Evolutionary conservation across 257 asterid genomes (phyloP).

Genomic region (Solanum pimpinellifolium): DNA sequence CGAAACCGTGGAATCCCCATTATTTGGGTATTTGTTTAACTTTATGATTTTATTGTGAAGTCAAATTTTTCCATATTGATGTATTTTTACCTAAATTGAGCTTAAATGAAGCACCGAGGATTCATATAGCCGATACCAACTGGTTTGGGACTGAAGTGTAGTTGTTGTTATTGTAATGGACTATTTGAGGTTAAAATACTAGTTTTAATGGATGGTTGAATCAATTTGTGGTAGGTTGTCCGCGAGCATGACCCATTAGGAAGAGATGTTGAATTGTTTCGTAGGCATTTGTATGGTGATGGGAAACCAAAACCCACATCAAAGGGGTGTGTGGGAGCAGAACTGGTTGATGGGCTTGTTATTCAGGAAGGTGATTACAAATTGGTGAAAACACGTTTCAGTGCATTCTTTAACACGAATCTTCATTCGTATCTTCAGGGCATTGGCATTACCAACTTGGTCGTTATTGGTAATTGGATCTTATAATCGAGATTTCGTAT

Average conservation of each 20-base stretch:
- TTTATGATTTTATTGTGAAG: neutral
- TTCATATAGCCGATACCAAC: neutral
- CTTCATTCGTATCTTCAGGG: conserved; percentile 75
- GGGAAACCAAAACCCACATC: conserved; percentile 63
- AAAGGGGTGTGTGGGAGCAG: conserved; percentile 74
- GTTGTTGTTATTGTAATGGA: neutral
- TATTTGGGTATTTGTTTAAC: conserved; percentile 50
- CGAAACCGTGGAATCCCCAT: conserved; percentile 55
- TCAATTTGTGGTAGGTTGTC: conserved; percentile 38
- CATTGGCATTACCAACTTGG: conserved; percentile 35
- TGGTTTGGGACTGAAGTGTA: neutral
- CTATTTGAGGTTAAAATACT: neutral
- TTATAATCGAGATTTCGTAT: neutral
- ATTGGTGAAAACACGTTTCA: conserved; percentile 82
- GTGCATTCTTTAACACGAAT: conserved; percentile 80
- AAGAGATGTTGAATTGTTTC: conserved; percentile 73
- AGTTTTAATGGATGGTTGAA: neutral
- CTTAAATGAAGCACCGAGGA: neutral
- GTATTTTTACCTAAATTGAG: neutral
- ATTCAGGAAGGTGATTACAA: conserved; percentile 72
- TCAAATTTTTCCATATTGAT: neutral
- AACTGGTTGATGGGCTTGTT: conserved; percentile 62
- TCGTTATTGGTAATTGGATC: conserved; percentile 37
- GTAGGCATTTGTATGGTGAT: conserved; percentile 41
- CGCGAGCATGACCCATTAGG: conserved; percentile 88